Evolutionary conservation across 352 stramenopile species (phyloP).

Genomic region (Pythium pyrilobum): DNA sequence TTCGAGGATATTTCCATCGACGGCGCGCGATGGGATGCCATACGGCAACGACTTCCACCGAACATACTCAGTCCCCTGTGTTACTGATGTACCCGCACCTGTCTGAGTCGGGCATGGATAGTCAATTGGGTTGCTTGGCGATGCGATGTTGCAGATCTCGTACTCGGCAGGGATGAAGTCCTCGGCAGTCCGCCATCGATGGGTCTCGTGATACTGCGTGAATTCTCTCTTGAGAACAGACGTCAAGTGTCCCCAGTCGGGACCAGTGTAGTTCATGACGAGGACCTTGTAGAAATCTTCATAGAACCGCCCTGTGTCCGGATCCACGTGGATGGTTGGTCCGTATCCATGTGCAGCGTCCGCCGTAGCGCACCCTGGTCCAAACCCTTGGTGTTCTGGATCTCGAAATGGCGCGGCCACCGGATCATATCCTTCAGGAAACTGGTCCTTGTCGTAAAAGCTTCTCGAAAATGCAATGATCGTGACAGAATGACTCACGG

Average conservation of each 20-base stretch:
- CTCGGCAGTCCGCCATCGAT: constrained; percentile 58
- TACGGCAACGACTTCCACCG: constrained; percentile 55
- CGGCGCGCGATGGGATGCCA: constrained; percentile 87
- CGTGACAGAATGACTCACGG: constrained; percentile 88
- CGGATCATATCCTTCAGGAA: constrained; percentile 52
- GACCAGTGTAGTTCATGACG: constrained; percentile 83
- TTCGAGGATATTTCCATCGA: constrained; percentile 97
- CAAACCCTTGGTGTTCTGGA: constrained; percentile 46
- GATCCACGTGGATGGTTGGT: constrained; percentile 57
- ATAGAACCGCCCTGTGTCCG: constrained; percentile 45
- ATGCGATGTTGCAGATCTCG: constrained; percentile 29
- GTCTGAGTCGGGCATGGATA: too few species aligned
- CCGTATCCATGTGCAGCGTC: constrained; percentile 32
- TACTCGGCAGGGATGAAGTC: constrained; percentile 49
- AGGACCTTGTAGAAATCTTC: constrained; percentile 84
- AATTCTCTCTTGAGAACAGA: constrained; percentile 94
- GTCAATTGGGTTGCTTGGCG: background rate
- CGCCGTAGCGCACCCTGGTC: constrained; percentile 20
- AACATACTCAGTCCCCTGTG: constrained; percentile 34
- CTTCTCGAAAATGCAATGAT: constrained; percentile 91
- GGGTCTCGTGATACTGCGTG: constrained; percentile 81
- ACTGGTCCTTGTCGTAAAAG: constrained; percentile 77
- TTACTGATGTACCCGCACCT: background rate
- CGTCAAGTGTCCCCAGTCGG: constrained; percentile 90
- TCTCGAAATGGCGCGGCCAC: constrained; percentile 32